phyloP scores from a whole-genome alignment of 148 eudicot species.

The Heliamphora exappendiculata region DNA sequence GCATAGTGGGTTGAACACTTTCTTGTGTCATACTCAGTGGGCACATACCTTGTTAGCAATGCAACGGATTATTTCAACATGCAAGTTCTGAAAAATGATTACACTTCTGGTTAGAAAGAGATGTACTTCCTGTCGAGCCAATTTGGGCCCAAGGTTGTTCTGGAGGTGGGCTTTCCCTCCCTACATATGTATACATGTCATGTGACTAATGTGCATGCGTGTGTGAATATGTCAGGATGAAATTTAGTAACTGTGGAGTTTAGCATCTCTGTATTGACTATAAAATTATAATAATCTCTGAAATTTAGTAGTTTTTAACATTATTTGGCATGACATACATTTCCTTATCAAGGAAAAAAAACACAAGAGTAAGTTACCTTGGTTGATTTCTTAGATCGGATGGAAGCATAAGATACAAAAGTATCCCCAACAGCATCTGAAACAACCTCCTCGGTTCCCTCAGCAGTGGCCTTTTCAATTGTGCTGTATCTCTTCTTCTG shows the following conservation, averaged over 20 bases:
- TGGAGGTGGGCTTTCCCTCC: background rate
- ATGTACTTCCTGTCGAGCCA: background rate
- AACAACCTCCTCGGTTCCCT: conserved; percentile 94
- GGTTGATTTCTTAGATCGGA: conserved; percentile 47
- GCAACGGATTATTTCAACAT: background rate
- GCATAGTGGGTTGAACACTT: no score
- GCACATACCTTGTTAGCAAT: background rate
- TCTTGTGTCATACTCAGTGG: no score
- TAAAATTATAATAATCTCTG: background rate
- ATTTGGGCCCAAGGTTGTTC: background rate
- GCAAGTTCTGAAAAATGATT: background rate
- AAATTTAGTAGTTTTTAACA: background rate
- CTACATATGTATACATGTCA: no score
- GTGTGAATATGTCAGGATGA: background rate
- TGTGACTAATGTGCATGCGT: background rate
- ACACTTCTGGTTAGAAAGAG: background rate
- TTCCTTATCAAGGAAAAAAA: background rate
- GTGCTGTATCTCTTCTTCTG: conserved; percentile 76
- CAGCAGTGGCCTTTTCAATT: conserved; percentile 89
- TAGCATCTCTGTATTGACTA: background rate
- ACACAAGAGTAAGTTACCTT: conserved; percentile 47
- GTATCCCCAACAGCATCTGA: conserved; percentile 80
- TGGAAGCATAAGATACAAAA: conserved; percentile 49
- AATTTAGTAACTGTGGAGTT: background rate
- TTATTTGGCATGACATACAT: background rate